phyloP scores from a whole-genome alignment of 1,284 basidiomycete genomes.

The Exsudoporus floridanus region DNA sequence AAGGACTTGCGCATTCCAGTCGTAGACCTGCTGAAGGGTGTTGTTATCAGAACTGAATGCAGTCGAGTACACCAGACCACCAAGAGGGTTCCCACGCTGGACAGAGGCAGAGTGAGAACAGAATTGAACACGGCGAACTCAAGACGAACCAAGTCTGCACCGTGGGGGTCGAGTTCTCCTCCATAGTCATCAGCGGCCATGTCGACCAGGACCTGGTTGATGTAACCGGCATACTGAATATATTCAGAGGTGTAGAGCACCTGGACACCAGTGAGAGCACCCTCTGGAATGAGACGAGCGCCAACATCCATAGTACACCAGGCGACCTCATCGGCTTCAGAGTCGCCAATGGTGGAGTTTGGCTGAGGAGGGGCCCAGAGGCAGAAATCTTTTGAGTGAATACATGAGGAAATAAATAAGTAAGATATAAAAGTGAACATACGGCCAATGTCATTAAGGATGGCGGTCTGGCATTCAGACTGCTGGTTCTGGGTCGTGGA shows the following conservation, averaged over 20 bases:
- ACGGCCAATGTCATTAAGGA: constrained; percentile 37
- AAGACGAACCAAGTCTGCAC: constrained; percentile 50
- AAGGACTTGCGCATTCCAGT: constrained; percentile 54
- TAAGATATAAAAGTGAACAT: neutral
- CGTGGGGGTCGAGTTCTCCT: constrained; percentile 71
- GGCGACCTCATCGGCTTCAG: constrained; percentile 58
- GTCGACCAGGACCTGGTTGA: constrained; percentile 63
- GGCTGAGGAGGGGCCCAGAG: constrained; percentile 39
- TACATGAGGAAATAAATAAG: no score
- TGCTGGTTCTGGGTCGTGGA: constrained; percentile 45
- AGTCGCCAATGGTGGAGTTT: constrained; percentile 47
- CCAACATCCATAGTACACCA: constrained; percentile 69
- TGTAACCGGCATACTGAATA: constrained; percentile 58
- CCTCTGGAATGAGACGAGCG: constrained; percentile 55
- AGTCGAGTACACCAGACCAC: constrained; percentile 63
- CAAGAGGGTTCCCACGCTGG: constrained; percentile 64
- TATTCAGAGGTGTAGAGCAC: constrained; percentile 61
- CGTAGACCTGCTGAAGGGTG: constrained; percentile 46
- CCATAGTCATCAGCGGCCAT: constrained; percentile 55
- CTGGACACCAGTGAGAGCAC: constrained; percentile 50
- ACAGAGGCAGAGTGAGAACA: neutral
- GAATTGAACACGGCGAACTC: accelerated
- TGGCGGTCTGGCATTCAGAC: constrained; percentile 45
- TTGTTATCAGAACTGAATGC: constrained; percentile 40
- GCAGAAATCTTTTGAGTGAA: constrained; percentile 39